Conservation (phyloP, 192 early-diverging fungal genomes). For the Linnemannia zychae region DNA sequence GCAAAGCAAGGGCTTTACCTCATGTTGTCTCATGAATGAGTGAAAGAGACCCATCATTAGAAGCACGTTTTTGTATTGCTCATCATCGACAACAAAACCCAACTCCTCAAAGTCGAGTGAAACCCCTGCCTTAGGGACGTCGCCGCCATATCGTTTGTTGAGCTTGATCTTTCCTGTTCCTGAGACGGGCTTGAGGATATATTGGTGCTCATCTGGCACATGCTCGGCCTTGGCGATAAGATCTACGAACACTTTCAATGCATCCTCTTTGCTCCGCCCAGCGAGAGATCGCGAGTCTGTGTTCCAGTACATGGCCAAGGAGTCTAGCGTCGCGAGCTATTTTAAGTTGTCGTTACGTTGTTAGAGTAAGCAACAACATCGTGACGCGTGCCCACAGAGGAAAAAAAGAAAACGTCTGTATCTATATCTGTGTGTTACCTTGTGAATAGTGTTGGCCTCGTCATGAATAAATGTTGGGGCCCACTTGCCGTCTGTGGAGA, state of each 20-base stretch:
- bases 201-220: conserved; percentile 76
- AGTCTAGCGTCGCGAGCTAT: conserved; percentile 71
- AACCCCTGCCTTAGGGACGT: conserved; percentile 70
- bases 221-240: conserved; percentile 74
- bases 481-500: conserved; percentile 92
- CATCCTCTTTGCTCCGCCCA: conserved; percentile 63
- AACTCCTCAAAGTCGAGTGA: conserved; percentile 92
- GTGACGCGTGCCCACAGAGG: neutral
- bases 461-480: conserved; percentile 83
- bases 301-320: conserved; percentile 91
- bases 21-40: conserved; percentile 80
- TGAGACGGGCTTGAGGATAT: conserved; percentile 92
- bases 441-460: conserved; percentile 85
- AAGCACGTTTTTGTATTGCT: conserved; percentile 88
- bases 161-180: conserved; percentile 85
- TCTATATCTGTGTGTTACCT: conserved; percentile 64
- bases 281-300: conserved; percentile 77
- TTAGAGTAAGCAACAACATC: conserved; percentile 15
- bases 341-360: neutral
- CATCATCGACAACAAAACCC: conserved; percentile 90
- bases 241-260: conserved; percentile 58
- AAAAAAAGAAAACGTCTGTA: neutral
- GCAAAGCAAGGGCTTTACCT: conserved; percentile 52
- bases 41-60: conserved; percentile 88
- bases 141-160: conserved; percentile 75